Conservation (phyloP, 140 eudicot genomes). For the Senecio squalidus region DNA sequence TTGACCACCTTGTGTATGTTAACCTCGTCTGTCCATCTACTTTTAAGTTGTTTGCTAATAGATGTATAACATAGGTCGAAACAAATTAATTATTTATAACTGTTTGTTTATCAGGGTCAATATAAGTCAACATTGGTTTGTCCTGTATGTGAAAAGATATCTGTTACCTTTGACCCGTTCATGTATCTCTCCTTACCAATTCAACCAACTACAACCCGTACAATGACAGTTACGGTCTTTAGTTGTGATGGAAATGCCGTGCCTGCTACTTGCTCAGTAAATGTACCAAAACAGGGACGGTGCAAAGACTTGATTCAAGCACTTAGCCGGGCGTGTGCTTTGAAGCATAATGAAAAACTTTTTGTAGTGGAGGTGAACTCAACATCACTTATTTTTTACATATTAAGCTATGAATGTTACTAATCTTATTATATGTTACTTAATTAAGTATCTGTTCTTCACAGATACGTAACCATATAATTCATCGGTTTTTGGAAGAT, state of each 20-base stretch:
- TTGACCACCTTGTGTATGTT: neutral
- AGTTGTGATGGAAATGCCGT: conserved; percentile 84
- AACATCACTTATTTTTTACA: neutral
- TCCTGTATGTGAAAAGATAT: conserved; percentile 78
- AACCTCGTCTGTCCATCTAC: neutral
- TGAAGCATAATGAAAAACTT: conserved; percentile 82
- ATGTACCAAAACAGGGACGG: conserved; percentile 92
- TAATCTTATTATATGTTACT: neutral
- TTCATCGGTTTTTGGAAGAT: conserved; percentile 78
- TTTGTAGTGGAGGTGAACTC: conserved; percentile 74
- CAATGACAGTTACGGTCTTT: conserved; percentile 85
- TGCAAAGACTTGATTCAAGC: conserved; percentile 85
- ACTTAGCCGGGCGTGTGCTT: conserved; percentile 55
- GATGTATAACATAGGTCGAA: neutral
- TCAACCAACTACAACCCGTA: conserved; percentile 76
- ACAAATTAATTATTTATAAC: neutral
- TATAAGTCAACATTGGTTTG: conserved; percentile 95
- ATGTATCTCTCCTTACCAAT: conserved; percentile 97
- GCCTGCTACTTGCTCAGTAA: conserved; percentile 74
- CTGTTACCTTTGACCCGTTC: conserved; percentile 96
- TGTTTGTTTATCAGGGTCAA: conserved; percentile 63
- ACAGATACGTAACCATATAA: conserved; percentile 81
- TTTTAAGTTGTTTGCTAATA: conserved; percentile 1
- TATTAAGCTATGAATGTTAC: neutral
- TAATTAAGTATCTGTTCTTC: conserved; percentile 9